phyloP scores from a whole-genome alignment of 78 protist genomes.

The Capsaspora owczarzaki region DNA sequence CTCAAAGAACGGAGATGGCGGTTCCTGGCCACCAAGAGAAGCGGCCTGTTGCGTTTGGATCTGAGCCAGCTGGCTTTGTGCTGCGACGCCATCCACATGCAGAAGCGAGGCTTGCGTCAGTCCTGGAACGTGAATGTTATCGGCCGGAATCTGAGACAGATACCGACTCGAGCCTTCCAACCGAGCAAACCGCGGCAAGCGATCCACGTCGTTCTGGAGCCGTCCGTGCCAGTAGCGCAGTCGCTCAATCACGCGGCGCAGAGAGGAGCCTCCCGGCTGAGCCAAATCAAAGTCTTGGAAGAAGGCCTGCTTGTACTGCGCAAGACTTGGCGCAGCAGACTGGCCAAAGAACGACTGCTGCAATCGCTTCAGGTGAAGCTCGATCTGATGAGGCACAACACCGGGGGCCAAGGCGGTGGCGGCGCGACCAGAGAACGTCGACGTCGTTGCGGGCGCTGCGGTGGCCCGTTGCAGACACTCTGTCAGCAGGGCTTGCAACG shows the following conservation, averaged over 20 bases:
- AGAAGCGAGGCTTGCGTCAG: slow-evolving; percentile 24
- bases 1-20: slow-evolving; percentile 9
- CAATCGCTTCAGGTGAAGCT: not conserved
- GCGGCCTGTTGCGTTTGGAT: too few species aligned
- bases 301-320: not conserved
- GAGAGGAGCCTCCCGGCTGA: not conserved
- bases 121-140: slow-evolving; percentile 6
- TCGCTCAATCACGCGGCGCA: not conserved
- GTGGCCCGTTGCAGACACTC: slow-evolving; percentile 32
- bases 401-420: too few species aligned
- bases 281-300: not conserved
- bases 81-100: too few species aligned
- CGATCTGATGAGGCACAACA: too few species aligned
- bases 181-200: not conserved
- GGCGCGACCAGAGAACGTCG: too few species aligned
- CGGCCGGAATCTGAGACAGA: slow-evolving; percentile 23
- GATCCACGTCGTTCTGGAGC: not conserved
- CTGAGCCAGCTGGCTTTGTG: too few species aligned
- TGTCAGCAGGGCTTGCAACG: not conserved
- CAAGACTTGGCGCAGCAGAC: not conserved
- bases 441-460: too few species aligned
- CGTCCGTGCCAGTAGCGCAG: not conserved
- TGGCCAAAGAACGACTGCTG: not conserved
- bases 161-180: not conserved
- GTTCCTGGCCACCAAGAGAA: too few species aligned